These are phyloP conservation scores for Cryoendolithus antarcticus DNA, from an alignment of 2,329 filamentous ascomycete species.

Conservation along the genomic window DNA sequence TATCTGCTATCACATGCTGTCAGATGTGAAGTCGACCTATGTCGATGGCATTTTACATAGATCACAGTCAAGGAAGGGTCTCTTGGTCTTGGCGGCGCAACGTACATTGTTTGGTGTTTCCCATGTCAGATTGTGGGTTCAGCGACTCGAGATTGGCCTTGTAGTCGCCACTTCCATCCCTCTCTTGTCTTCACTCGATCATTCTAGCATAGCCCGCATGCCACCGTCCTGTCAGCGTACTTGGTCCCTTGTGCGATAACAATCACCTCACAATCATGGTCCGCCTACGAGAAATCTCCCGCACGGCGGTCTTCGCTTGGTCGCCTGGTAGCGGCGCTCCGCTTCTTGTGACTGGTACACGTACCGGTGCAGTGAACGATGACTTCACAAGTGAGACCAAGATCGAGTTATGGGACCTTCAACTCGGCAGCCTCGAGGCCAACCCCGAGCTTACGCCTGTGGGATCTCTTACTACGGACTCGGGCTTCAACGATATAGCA, in stretches of 20 bases:
- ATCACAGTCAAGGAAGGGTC: no score
- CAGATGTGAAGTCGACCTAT: no score
- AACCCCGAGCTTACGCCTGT: slow-evolving; percentile 75
- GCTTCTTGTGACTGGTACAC: slow-evolving; percentile 82
- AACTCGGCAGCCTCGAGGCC: slow-evolving; percentile 62
- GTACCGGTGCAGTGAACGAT: slow-evolving; percentile 86
- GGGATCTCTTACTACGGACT: slow-evolving; percentile 74
- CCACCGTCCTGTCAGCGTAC: no score
- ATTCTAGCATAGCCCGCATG: no score
- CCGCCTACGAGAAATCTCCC: slow-evolving; percentile 86
- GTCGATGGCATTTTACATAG: no score
- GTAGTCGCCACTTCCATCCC: no score
- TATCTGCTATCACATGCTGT: no score
- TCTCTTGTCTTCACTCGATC: no score
- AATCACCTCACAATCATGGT: slow-evolving; percentile 54
- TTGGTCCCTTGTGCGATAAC: neutral
- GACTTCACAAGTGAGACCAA: slow-evolving; percentile 97
- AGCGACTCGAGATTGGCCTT: no score
- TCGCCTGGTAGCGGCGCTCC: slow-evolving; percentile 69
- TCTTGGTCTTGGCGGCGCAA: no score
- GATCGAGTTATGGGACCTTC: slow-evolving; percentile 90
- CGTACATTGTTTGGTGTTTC: no score
- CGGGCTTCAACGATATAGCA: slow-evolving; percentile 93
- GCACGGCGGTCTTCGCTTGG: slow-evolving; percentile 96
- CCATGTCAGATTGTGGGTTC: no score